A percentile compares a stretch with the other conserved stretches of the same genome.
These are phyloP conservation scores for Hymenoscyphus salicellus DNA, from an alignment of 2,329 filamentous ascomycete genomes.

Conservation along the genomic window DNA sequence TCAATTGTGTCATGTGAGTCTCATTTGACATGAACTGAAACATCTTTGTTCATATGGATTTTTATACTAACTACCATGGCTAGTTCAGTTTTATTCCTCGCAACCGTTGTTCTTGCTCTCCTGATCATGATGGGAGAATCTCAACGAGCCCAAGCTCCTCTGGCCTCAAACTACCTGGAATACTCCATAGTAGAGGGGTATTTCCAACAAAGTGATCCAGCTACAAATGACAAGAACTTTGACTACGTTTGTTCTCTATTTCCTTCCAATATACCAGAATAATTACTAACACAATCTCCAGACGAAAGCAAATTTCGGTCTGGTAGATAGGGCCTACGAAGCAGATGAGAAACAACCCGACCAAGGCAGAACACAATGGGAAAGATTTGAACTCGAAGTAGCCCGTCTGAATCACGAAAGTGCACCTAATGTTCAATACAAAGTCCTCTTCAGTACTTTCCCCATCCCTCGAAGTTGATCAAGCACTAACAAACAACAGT, in stretches of 20 bases:
- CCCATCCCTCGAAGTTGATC: conserved; percentile 11
- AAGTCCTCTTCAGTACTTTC: conserved; percentile 54
- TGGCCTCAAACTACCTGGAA: conserved; percentile 37
- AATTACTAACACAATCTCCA: conserved; percentile 32
- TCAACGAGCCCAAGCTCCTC: background rate
- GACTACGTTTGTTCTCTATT: conserved; percentile 55
- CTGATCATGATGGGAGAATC: conserved; percentile 29
- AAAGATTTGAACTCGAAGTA: conserved; percentile 60
- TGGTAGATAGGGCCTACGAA: conserved; percentile 60
- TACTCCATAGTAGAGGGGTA: conserved; percentile 60
- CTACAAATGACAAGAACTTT: conserved; percentile 55
- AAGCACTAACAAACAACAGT: conserved; percentile 36
- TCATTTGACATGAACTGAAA: no score
- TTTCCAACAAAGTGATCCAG: conserved; percentile 61
- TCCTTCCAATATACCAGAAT: no score
- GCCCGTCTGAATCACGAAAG: conserved; percentile 49
- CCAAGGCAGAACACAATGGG: conserved; percentile 55
- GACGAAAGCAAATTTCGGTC: conserved; percentile 61
- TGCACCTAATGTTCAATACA: conserved; percentile 52
- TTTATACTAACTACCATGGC: background rate
- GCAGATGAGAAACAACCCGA: conserved; percentile 43
- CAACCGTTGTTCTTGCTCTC: conserved; percentile 25
- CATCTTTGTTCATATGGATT: background rate
- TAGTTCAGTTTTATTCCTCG: conserved; percentile 30
- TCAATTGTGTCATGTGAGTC: conserved; percentile 15